These are phyloP conservation scores for Neurospora tetrasperma DNA, from an alignment of 495 filamentous ascomycete species.

Conservation along the genomic window DNA sequence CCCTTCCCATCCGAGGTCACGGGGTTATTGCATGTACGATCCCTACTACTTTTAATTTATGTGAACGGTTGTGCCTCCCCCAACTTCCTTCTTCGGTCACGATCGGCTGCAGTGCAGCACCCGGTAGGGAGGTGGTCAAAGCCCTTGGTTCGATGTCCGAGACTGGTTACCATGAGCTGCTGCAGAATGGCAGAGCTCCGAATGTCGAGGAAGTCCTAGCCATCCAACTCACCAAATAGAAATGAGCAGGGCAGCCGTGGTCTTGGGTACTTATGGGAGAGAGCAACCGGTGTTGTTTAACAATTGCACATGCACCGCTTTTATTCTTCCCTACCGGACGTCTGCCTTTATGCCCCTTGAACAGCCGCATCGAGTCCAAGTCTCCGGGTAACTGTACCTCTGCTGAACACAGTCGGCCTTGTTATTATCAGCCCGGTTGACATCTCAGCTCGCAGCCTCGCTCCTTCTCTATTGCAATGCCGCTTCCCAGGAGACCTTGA, in stretches of 20 bases:
- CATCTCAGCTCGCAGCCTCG: background rate
- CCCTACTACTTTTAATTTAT: background rate
- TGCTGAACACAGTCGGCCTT: background rate
- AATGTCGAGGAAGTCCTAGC: background rate
- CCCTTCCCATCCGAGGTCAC: background rate
- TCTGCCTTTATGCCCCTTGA: background rate
- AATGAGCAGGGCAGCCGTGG: background rate
- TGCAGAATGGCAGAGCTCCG: background rate
- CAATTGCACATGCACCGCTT: background rate
- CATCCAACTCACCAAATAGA: background rate
- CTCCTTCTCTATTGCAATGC: background rate
- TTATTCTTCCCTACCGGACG: no score
- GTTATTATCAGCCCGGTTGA: background rate
- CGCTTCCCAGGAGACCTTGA: background rate
- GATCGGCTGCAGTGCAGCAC: background rate
- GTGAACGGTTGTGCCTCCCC: background rate
- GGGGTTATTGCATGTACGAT: background rate
- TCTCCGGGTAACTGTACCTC: background rate
- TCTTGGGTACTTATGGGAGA: background rate
- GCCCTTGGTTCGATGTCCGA: background rate
- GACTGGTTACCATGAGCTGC: background rate
- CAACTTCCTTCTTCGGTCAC: background rate
- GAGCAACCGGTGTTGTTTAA: background rate
- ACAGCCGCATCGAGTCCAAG: background rate
- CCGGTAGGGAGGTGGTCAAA: background rate